A percentile compares a stretch with the other conserved stretches of the same genome.
phyloP scores from a whole-genome alignment of 2,329 filamentous ascomycete species.

The Balansia obtecta region DNA sequence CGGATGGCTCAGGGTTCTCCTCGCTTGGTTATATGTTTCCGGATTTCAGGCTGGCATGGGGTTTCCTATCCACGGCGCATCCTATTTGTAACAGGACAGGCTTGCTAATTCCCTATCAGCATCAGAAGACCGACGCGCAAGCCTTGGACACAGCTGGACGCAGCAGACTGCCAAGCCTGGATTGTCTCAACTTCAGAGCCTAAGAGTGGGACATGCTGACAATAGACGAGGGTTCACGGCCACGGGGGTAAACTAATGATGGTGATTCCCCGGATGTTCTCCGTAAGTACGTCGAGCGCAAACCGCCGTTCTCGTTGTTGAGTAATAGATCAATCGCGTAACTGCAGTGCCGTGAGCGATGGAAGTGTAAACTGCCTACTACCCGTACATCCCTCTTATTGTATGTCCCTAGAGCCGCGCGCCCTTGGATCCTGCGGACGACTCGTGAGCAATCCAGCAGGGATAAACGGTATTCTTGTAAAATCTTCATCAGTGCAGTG shows the following conservation, averaged over 20 bases:
- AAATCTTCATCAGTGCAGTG: not conserved
- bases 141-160: not conserved
- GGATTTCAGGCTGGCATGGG: not conserved
- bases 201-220: not conserved
- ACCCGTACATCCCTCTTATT: not conserved
- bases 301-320: not conserved
- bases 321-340: not conserved
- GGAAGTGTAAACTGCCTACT: not conserved
- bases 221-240: not conserved
- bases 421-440: not conserved
- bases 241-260: not conserved
- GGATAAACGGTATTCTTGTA: not conserved
- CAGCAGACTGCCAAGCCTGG: constrained; percentile 3
- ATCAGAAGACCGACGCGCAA: not conserved
- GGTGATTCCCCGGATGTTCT: not conserved
- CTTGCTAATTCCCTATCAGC: not conserved
- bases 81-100: not conserved
- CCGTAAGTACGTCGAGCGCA: not conserved
- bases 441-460: not conserved
- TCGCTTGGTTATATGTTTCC: not conserved
- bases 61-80: not conserved
- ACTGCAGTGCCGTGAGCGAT: not conserved
- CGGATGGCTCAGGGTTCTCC: not conserved
- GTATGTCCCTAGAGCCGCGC: not conserved
- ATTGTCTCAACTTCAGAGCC: not conserved